Percentiles rank a stretch among this genome's conserved stretches.
Evolutionary conservation across 2,329 filamentous ascomycete species (phyloP).

Genomic region (Botrytis tulipae): DNA sequence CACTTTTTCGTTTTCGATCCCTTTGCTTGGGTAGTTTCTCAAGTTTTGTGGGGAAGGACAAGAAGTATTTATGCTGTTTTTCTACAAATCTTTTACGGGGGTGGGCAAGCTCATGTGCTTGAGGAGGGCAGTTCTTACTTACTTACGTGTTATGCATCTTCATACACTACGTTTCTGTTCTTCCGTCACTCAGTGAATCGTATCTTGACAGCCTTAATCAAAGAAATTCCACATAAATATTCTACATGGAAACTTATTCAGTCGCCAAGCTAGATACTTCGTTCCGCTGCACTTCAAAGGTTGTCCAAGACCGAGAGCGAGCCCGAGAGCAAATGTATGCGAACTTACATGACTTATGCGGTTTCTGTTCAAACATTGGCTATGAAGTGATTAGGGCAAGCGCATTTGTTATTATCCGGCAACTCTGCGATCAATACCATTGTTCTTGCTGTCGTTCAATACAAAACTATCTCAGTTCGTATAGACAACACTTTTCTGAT

Average conservation of each 20-base stretch:
- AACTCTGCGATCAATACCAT: neutral
- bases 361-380: rapidly evolving
- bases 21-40: neutral
- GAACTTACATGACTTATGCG: too few relatives aligned
- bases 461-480: neutral
- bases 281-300: too few relatives aligned
- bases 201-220: neutral
- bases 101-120: neutral
- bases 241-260: neutral
- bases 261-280: rapidly evolving
- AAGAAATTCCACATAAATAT: neutral
- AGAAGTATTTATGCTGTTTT: neutral
- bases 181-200: neutral
- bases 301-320: neutral
- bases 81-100: neutral
- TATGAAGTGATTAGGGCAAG: neutral
- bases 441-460: neutral
- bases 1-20: too few relatives aligned
- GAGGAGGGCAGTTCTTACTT: too few relatives aligned
- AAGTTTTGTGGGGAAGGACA: neutral
- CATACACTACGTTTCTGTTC: rapidly evolving
- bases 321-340: too few relatives aligned
- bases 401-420: neutral
- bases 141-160: too few relatives aligned
- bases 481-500: rapidly evolving